phyloP scores from a whole-genome alignment of 306 rosid species.

The Cicer judaicum region DNA sequence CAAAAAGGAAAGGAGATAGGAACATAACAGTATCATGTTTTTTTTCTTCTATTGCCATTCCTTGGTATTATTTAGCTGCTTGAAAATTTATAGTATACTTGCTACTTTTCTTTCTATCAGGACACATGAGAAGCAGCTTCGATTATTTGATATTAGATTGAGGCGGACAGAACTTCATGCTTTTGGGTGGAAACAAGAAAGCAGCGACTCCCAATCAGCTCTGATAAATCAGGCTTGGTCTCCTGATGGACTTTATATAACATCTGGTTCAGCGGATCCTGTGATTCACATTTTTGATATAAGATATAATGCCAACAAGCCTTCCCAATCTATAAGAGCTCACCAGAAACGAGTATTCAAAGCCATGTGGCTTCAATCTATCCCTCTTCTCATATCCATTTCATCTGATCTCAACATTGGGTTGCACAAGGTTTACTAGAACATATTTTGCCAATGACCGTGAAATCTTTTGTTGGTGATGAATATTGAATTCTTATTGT shows the following conservation, averaged over 20 bases:
- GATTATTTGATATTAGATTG: slow-evolving; percentile 81
- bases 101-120: slow-evolving; percentile 51
- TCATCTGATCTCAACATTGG: slow-evolving; percentile 93
- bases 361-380: slow-evolving; percentile 88
- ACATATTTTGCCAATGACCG: no score
- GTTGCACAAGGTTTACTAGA: slow-evolving; percentile 49
- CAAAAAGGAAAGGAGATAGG: neutral
- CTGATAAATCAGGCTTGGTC: slow-evolving; percentile 97
- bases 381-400: slow-evolving; percentile 84
- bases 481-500: slow-evolving; percentile 14
- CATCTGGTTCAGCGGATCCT: slow-evolving; percentile 96
- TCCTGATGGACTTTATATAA: slow-evolving; percentile 82
- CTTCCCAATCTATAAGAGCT: slow-evolving; percentile 83
- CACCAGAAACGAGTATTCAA: slow-evolving; percentile 94
- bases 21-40: slow-evolving; percentile 9
- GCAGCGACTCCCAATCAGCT: slow-evolving; percentile 97
- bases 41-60: slow-evolving; percentile 19
- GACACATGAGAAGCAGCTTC: slow-evolving; percentile 87
- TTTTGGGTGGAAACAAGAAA: slow-evolving; percentile 98
- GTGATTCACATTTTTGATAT: slow-evolving; percentile 90
- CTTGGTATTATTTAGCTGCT: slow-evolving; percentile 19
- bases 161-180: slow-evolving; percentile 84
- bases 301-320: slow-evolving; percentile 69
- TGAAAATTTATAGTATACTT: slow-evolving; percentile 6
- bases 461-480: neutral